Evolutionary conservation across 2,329 filamentous ascomycete genomes (phyloP).

Genomic region (Colletotrichum eleusines): DNA sequence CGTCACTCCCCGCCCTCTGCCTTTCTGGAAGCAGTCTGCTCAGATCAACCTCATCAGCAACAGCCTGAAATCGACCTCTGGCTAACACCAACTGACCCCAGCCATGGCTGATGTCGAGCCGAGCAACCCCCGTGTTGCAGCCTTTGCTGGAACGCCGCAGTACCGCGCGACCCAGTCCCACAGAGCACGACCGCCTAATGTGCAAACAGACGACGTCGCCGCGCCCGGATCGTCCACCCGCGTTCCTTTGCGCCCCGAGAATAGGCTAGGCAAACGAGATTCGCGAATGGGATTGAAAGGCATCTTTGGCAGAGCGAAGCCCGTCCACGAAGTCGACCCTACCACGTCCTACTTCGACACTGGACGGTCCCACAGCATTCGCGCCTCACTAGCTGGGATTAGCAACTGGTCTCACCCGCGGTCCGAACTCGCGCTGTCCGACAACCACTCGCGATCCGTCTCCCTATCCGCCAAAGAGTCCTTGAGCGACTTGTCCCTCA

Average conservation of each 20-base stretch:
- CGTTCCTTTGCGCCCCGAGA: constrained; percentile 55
- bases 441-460: constrained; percentile 17
- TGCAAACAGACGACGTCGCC: constrained; percentile 43
- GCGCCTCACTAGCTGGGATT: constrained; percentile 61
- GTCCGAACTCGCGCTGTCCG: constrained; percentile 35
- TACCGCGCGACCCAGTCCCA: constrained; percentile 50
- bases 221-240: constrained; percentile 51
- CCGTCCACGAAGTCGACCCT: constrained; percentile 51
- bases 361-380: constrained; percentile 54
- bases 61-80: constrained; percentile 10
- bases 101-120: constrained; percentile 41
- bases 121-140: constrained; percentile 29
- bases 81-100: constrained; percentile 13
- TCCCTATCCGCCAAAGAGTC: constrained; percentile 29
- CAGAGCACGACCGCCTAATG: constrained; percentile 55
- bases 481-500: constrained; percentile 31
- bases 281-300: constrained; percentile 64
- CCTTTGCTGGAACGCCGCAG: constrained; percentile 47
- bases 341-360: constrained; percentile 48
- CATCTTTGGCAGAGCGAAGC: constrained; percentile 63
- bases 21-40: constrained; percentile 1
- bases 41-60: not conserved
- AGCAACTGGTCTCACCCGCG: constrained; percentile 56
- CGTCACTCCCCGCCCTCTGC: constrained; percentile 25
- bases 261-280: constrained; percentile 60